Evolutionary conservation across 2,329 filamentous ascomycete species (phyloP), one percentile per base, ranked within the genome.

Genomic region (Exophiala spinifera): DNA sequence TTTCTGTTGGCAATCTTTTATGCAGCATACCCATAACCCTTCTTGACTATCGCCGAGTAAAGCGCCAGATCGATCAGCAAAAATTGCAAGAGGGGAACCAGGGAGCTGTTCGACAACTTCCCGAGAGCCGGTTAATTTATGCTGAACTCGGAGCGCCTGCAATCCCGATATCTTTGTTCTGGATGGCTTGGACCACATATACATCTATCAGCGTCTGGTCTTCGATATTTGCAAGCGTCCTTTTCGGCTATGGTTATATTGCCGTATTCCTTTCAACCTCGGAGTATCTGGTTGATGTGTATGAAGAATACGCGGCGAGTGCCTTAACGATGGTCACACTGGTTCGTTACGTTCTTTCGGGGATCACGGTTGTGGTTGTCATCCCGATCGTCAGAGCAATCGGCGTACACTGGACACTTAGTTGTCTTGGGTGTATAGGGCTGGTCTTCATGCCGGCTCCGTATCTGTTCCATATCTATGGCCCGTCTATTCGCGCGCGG

Each of bases 231-330:
- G 78, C 78, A 1, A 77, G 72, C n/a, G 71, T 76, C 1, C 59
- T 80, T 0, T 80, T 82, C 60, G 79, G 79, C 5, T 74, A 75
- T 57, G 77, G 75, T 1, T 71, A 76, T 25, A 70, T 76, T 7
- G 73, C 72, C 39, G 68, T 80, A 4, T 81, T 79, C 63, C 75
- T 80, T 53, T 72, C 70, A 43, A 74, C 69, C 43, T 80, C 80
- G 52, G 74, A 79, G 68, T 84, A 83, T 61, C 77, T 84, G 46
- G 81, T 83, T 53, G 80, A 83, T 59, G 72, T 71, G 5, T 84
- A 83, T 61, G 76, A 77, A 28, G 71, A 72, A 6, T 80, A 80
- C 59, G 73, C 79, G 0, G 79, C 78, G 1, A 73, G 69, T 1
- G 77, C 77, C 0, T 64, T 80, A 23, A 74, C 74, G 0, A 67